A percentile compares a stretch with the other conserved stretches of the same genome.
Evolutionary conservation across 257 asterid genomes (phyloP).

Genomic region (Cinchona pubescens): DNA sequence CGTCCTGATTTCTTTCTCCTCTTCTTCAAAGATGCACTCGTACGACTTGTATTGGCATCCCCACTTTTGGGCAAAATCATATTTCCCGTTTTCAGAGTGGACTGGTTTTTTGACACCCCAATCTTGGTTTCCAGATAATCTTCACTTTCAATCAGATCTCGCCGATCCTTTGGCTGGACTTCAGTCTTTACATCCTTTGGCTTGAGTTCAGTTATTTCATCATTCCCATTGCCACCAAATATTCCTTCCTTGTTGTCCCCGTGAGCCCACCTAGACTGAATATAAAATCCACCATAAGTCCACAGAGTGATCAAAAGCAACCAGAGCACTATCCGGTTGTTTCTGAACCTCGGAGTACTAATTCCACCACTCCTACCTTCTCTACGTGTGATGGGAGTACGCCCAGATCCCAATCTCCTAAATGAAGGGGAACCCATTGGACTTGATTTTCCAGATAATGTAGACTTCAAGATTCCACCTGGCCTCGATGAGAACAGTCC

Average conservation of each 20-base stretch:
- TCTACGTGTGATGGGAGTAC: slow-evolving; percentile 66
- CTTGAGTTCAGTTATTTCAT: slow-evolving; percentile 30
- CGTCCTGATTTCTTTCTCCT: slow-evolving; percentile 50
- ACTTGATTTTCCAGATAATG: slow-evolving; percentile 69
- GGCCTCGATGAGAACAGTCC: slow-evolving; percentile 70
- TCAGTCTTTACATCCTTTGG: slow-evolving; percentile 34
- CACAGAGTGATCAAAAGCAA: slow-evolving; percentile 91
- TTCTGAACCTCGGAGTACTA: slow-evolving; percentile 52
- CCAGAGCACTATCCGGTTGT: slow-evolving; percentile 86
- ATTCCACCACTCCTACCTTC: slow-evolving; percentile 43
- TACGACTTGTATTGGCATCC: slow-evolving; percentile 26
- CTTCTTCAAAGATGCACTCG: slow-evolving; percentile 38
- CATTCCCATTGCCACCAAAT: slow-evolving; percentile 73
- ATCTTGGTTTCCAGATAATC: slow-evolving; percentile 37
- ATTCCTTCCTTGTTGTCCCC: slow-evolving; percentile 92
- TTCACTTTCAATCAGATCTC: slow-evolving; percentile 48
- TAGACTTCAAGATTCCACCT: slow-evolving; percentile 46
- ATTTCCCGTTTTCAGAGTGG: slow-evolving; percentile 35
- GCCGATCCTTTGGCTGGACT: slow-evolving; percentile 29
- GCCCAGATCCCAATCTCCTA: slow-evolving; percentile 56
- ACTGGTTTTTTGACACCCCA: slow-evolving; percentile 22
- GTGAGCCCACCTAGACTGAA: slow-evolving; percentile 98
- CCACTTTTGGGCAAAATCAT: slow-evolving; percentile 41
- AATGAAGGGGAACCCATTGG: slow-evolving; percentile 88
- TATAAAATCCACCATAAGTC: slow-evolving; percentile 89